Evolutionary conservation across 1,284 basidiomycete genomes (phyloP).

Genomic region (Irpex sp.): DNA sequence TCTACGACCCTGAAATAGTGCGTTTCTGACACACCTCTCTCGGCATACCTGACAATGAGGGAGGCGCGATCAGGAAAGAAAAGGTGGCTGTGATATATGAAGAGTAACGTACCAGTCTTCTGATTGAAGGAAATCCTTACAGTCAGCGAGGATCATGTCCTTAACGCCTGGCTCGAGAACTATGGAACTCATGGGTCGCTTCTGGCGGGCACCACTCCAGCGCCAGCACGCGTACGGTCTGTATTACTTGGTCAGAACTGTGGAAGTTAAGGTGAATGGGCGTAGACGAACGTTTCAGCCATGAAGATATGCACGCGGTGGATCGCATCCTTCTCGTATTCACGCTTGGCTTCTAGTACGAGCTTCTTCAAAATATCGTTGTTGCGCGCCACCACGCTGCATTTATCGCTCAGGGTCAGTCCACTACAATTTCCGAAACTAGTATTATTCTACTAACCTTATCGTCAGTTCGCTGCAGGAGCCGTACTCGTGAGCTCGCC

Average conservation of each 20-base stretch:
- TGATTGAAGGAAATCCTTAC: conserved; percentile 77
- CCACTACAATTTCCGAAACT: conserved; percentile 16
- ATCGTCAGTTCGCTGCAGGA: conserved; percentile 71
- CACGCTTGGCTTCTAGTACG: conserved; percentile 78
- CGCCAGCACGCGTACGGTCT: conserved; percentile 75
- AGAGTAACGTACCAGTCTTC: conserved; percentile 68
- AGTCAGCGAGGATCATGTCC: conserved; percentile 82
- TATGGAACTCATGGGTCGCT: conserved; percentile 83
- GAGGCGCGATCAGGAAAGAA: conserved; percentile 4
- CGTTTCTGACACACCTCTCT: conserved; percentile 50
- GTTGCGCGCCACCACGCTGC: conserved; percentile 77
- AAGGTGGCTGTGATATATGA: not conserved
- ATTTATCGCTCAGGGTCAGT: not conserved
- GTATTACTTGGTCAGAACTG: conserved; percentile 6
- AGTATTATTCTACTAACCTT: conserved; percentile 43
- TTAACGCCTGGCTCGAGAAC: conserved; percentile 82
- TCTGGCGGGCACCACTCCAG: conserved; percentile 83
- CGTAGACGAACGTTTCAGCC: conserved; percentile 63
- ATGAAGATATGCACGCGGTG: conserved; percentile 84
- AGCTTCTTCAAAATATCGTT: conserved; percentile 82
- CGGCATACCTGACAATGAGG: conserved; percentile 62
- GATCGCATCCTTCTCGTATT: conserved; percentile 84
- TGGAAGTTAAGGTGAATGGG: conserved; percentile 8
- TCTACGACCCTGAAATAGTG: conserved; percentile 24
- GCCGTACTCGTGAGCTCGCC: conserved; percentile 69